A percentile compares a stretch with the other conserved stretches of the same genome.
Evolutionary conservation across 352 stramenopile genomes (phyloP).

Genomic region (Phytophthora pisi): DNA sequence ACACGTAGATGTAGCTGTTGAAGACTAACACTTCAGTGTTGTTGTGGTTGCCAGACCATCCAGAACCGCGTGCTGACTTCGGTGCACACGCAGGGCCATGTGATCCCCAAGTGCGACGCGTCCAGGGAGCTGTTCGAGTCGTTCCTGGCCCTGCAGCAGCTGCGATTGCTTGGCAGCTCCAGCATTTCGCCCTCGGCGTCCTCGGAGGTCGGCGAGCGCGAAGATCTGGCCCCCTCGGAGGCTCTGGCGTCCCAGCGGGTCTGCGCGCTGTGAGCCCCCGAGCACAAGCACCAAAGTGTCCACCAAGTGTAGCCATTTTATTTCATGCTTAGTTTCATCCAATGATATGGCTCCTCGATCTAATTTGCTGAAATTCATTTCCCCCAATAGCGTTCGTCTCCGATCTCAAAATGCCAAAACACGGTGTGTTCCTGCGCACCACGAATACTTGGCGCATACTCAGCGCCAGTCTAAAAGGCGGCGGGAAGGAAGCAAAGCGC

Average conservation of each 20-base stretch:
- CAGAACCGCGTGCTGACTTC: conserved; percentile 59
- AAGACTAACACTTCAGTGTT: background rate
- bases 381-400: conserved; percentile 28
- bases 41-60: conserved; percentile 28
- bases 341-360: conserved; percentile 16
- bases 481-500: conserved; percentile 14
- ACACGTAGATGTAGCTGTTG: background rate
- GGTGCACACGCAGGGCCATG: conserved; percentile 77
- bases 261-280: conserved; percentile 26
- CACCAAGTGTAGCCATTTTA: conserved; percentile 26
- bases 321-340: conserved; percentile 21
- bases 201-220: conserved; percentile 16
- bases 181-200: conserved; percentile 32
- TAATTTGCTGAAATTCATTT: conserved; percentile 23
- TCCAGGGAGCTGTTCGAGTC: conserved; percentile 57
- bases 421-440: conserved; percentile 7
- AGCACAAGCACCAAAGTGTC: background rate
- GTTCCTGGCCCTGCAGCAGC: conserved; percentile 46
- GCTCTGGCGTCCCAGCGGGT: conserved; percentile 24
- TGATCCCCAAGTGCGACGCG: conserved; percentile 76
- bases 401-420: background rate
- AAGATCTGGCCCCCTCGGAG: conserved; percentile 25
- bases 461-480: conserved; percentile 29
- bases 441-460: conserved; percentile 15
- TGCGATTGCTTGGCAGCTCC: conserved; percentile 26